Base-by-base conservation (phyloP, 176 grass and related monocot species). In the Triticum timopheevii region DNA sequence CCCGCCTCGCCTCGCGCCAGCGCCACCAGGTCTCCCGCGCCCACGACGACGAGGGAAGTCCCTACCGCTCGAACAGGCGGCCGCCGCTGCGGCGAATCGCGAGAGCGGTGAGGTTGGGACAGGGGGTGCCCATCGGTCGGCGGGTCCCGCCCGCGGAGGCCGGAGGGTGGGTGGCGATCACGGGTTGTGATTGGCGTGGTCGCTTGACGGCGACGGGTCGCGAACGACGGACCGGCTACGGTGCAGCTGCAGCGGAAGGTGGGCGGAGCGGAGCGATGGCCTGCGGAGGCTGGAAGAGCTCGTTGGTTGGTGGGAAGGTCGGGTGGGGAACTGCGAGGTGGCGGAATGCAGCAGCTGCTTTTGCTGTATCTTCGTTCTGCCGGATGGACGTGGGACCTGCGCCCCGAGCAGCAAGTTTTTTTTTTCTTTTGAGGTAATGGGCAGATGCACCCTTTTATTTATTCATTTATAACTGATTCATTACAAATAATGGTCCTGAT, bases 61-160 rank as follows among this genome's bases (percentile, higher is more conserved):
- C 74, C 89, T 87, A 90, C 80, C 80, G 85, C 75, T 78, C 80
- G 83, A 82, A 76, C 40, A 91, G 82, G 49, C 88, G 84, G 69
- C 82, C 74, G 40, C 92, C 82, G 79, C 92, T 82, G 84, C 56
- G 45, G 47, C 87, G 82, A 67, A 92, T 88, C 0, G 73, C 84
- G 44, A 87, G 84, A 42, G 88, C 79, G 7, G 61, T 35, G 85
- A 78, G 88, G 71, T 39, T 61, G 82, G 72, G 61, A 11, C 17
- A 80, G 15, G 45, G 68, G 76, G 73, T 79, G 65, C 77, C 86
- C 91, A 95, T 93, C 40, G 66, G 71, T 25, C 31, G 76, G 24
- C 20, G 35, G 49, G 67, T 19, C 36, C 7, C 35, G 49, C 36
- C 7, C 45, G 49, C 45, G 49, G 67, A 20, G 45, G 0, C 36